Conservation (phyloP, 768 basidiomycete genomes). For the Rhizopogon roseolus region DNA sequence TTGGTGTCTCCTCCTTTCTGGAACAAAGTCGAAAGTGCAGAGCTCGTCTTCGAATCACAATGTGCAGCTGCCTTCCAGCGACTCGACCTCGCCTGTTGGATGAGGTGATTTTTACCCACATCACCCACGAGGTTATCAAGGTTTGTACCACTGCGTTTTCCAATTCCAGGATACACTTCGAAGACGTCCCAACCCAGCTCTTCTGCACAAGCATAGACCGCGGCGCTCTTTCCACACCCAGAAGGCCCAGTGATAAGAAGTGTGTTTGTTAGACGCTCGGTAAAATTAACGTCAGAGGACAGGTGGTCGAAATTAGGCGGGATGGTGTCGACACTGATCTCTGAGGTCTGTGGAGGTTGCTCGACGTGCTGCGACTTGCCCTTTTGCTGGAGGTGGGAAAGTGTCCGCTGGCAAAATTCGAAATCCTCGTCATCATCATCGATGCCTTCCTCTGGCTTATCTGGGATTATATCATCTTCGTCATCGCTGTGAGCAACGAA, state of each 20-base stretch:
- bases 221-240: slow-evolving; percentile 87
- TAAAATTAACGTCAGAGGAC: slow-evolving; percentile 23
- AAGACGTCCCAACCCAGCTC: slow-evolving; percentile 96
- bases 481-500: slow-evolving; percentile 49
- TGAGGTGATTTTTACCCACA: slow-evolving; percentile 89
- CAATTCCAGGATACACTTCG: slow-evolving; percentile 94
- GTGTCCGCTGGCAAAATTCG: slow-evolving; percentile 21
- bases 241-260: slow-evolving; percentile 80
- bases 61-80: slow-evolving; percentile 6
- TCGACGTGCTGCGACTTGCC: not conserved
- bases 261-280: slow-evolving; percentile 68
- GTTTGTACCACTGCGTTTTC: slow-evolving; percentile 77
- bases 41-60: not conserved
- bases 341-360: not conserved
- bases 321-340: slow-evolving; percentile 4
- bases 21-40: slow-evolving; percentile 15
- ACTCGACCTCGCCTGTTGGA: slow-evolving; percentile 28
- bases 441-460: slow-evolving; percentile 30
- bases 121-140: slow-evolving; percentile 83
- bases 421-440: slow-evolving; percentile 35
- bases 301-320: slow-evolving; percentile 8
- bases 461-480: slow-evolving; percentile 17
- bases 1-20: slow-evolving; percentile 5
- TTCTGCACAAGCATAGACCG: slow-evolving; percentile 89
- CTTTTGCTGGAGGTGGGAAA: slow-evolving; percentile 13